A percentile compares a stretch with the other conserved stretches of the same genome.
Evolutionary conservation across 2,329 filamentous ascomycete genomes (phyloP).

Genomic region (Cladosporium sp.): DNA sequence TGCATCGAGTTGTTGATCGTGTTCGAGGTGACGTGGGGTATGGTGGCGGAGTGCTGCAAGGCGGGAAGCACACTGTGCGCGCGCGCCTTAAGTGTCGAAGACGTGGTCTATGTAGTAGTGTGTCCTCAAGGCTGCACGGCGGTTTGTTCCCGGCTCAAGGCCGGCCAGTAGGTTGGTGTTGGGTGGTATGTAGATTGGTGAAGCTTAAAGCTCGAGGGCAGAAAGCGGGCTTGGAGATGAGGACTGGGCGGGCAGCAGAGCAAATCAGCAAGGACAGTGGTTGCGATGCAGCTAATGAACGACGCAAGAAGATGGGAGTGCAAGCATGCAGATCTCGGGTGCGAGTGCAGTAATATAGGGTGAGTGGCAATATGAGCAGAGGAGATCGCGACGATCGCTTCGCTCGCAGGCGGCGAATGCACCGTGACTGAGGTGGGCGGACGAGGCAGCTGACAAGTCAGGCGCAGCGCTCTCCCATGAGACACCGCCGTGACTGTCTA

Average conservation of each 20-base stretch:
- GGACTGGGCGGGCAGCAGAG: slow-evolving; percentile 8
- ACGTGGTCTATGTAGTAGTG: neutral
- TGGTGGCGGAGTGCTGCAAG: slow-evolving; percentile 14
- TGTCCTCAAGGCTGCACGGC: slow-evolving; percentile 11
- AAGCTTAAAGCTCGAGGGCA: slow-evolving; percentile 6
- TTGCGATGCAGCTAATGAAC: slow-evolving; percentile 7
- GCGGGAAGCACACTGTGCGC: neutral
- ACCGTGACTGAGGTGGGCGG: neutral
- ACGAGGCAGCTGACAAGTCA: neutral
- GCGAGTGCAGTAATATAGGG: slow-evolving; percentile 15
- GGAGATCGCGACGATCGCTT: slow-evolving; percentile 7
- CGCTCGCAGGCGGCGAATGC: neutral
- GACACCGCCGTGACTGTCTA: slow-evolving; percentile 9
- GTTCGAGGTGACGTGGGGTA: slow-evolving; percentile 5
- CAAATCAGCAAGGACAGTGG: slow-evolving; percentile 15
- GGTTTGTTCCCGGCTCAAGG: slow-evolving; percentile 12
- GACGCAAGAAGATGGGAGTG: slow-evolving; percentile 1
- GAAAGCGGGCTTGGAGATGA: neutral
- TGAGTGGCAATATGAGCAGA: slow-evolving; percentile 6
- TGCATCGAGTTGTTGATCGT: neutral
- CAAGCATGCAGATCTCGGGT: slow-evolving; percentile 9
- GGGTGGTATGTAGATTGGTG: neutral
- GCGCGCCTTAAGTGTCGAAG: neutral
- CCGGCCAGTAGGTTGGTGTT: slow-evolving; percentile 8
- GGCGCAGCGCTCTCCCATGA: neutral